Conservation (phyloP, 768 basidiomycete species). For the Lyophyllum decastes region DNA sequence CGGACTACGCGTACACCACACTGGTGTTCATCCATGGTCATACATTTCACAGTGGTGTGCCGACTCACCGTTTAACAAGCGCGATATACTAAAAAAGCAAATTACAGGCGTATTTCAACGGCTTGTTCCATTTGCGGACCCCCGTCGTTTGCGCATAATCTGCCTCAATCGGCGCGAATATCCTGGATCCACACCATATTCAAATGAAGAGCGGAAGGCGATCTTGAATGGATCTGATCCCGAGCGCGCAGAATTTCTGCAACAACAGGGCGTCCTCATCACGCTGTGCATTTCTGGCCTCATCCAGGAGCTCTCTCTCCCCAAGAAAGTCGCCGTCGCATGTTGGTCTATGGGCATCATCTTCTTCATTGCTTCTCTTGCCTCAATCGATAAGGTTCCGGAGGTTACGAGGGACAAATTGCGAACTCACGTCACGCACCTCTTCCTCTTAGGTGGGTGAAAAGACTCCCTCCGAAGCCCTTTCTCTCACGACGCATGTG, state of each 20-base stretch:
- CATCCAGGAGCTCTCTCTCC: slow-evolving; percentile 19
- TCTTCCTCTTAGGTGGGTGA: slow-evolving; percentile 20
- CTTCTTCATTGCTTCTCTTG: slow-evolving; percentile 23
- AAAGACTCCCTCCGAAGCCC: neutral
- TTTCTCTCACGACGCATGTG: neutral
- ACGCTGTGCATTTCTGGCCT: slow-evolving; percentile 27
- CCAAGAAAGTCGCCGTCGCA: slow-evolving; percentile 18
- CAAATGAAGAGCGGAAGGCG: slow-evolving; percentile 21
- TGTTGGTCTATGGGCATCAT: slow-evolving; percentile 32
- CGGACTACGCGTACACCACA: slow-evolving; percentile 21
- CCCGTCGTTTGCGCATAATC: slow-evolving; percentile 26
- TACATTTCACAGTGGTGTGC: slow-evolving; percentile 26
- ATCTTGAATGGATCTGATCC: slow-evolving; percentile 16
- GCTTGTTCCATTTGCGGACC: slow-evolving; percentile 17
- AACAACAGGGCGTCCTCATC: slow-evolving; percentile 28
- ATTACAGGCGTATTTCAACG: slow-evolving; percentile 24
- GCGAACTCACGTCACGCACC: slow-evolving; percentile 19
- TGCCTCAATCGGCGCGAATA: slow-evolving; percentile 36
- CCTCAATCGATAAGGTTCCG: slow-evolving; percentile 20
- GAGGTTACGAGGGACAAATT: slow-evolving; percentile 17
- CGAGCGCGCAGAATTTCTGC: slow-evolving; percentile 19
- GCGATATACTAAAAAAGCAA: neutral
- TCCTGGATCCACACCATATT: slow-evolving; percentile 30
- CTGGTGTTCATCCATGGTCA: slow-evolving; percentile 32
- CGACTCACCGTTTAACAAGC: neutral